Evolutionary conservation across 2,329 filamentous ascomycete species (phyloP).

Genomic region (Raffaelea ambrosiae): DNA sequence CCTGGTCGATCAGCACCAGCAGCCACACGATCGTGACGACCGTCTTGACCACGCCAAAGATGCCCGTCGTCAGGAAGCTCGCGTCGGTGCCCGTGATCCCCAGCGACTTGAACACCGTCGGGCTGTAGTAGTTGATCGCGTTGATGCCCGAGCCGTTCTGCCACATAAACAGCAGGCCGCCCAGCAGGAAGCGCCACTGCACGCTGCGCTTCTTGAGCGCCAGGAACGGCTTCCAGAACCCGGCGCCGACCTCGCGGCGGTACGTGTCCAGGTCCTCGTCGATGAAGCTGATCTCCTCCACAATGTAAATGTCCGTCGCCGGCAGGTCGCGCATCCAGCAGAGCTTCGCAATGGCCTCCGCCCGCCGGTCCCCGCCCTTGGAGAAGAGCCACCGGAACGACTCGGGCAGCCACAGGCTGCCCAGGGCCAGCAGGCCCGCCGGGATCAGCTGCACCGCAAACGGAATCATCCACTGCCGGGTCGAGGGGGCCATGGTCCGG

Average conservation of each 20-base stretch:
- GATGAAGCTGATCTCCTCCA: slow-evolving; percentile 64
- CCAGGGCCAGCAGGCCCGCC: slow-evolving; percentile 51
- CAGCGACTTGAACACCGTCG: slow-evolving; percentile 54
- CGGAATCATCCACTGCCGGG: slow-evolving; percentile 55
- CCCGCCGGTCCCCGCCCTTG: slow-evolving; percentile 11
- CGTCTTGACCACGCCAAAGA: slow-evolving; percentile 72
- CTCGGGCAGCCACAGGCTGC: slow-evolving; percentile 39
- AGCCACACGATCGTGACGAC: slow-evolving; percentile 60
- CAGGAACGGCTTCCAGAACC: slow-evolving; percentile 68
- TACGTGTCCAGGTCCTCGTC: slow-evolving; percentile 62
- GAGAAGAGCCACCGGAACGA: slow-evolving; percentile 19
- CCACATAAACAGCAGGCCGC: slow-evolving; percentile 67
- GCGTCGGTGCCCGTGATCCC: slow-evolving; percentile 36
- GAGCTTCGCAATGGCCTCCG: slow-evolving; percentile 9
- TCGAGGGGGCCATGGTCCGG: slow-evolving; percentile 34
- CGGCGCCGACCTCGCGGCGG: slow-evolving; percentile 52
- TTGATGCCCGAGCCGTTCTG: slow-evolving; percentile 74
- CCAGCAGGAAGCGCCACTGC: slow-evolving; percentile 65
- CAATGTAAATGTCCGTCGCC: slow-evolving; percentile 53
- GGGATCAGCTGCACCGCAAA: slow-evolving; percentile 61
- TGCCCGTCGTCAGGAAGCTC: slow-evolving; percentile 54
- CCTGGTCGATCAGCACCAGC: slow-evolving; percentile 56
- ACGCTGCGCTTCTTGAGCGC: slow-evolving; percentile 47
- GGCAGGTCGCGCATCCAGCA: slow-evolving; percentile 57
- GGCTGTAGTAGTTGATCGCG: slow-evolving; percentile 68